A percentile compares a stretch with the other conserved stretches of the same genome.
phyloP scores from a whole-genome alignment of 2,329 filamentous ascomycete species.

The Claviceps monticola region DNA sequence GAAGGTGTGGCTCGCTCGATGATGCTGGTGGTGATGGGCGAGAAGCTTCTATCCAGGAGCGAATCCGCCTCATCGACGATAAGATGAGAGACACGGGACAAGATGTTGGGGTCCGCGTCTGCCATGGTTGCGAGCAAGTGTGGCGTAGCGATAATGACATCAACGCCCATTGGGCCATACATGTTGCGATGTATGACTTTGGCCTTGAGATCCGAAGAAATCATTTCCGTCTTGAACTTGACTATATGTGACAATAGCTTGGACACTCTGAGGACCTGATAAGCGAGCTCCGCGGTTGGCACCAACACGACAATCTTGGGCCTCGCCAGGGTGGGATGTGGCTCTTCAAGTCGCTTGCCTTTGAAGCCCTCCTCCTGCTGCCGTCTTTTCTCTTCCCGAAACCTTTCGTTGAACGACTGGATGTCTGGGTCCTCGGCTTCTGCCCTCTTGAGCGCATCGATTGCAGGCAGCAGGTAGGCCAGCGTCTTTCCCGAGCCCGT shows the following conservation, averaged over 20 bases:
- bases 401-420: slow-evolving; percentile 41
- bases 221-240: slow-evolving; percentile 74
- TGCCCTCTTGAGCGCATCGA: slow-evolving; percentile 72
- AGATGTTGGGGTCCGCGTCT: slow-evolving; percentile 77
- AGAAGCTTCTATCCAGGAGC: slow-evolving; percentile 84
- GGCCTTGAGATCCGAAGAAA: slow-evolving; percentile 64
- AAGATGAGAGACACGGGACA: slow-evolving; percentile 80
- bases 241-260: slow-evolving; percentile 72
- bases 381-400: slow-evolving; percentile 41
- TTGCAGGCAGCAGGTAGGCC: slow-evolving; percentile 72
- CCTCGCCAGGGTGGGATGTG: slow-evolving; percentile 60
- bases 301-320: slow-evolving; percentile 78
- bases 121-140: slow-evolving; percentile 82
- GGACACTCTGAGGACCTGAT: slow-evolving; percentile 68
- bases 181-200: slow-evolving; percentile 73
- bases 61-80: slow-evolving; percentile 94
- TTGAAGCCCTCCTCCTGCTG: slow-evolving; percentile 40
- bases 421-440: slow-evolving; percentile 48
- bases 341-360: slow-evolving; percentile 52
- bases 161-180: slow-evolving; percentile 68
- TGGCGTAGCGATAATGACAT: slow-evolving; percentile 77
- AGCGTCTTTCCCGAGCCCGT: slow-evolving; percentile 96
- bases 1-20: slow-evolving; percentile 72
- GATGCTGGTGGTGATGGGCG: slow-evolving; percentile 66
- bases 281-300: slow-evolving; percentile 81